These are phyloP conservation scores for Hymenoscyphus occultus DNA, from an alignment of 2,329 filamentous ascomycete genomes.

Conservation along the genomic window DNA sequence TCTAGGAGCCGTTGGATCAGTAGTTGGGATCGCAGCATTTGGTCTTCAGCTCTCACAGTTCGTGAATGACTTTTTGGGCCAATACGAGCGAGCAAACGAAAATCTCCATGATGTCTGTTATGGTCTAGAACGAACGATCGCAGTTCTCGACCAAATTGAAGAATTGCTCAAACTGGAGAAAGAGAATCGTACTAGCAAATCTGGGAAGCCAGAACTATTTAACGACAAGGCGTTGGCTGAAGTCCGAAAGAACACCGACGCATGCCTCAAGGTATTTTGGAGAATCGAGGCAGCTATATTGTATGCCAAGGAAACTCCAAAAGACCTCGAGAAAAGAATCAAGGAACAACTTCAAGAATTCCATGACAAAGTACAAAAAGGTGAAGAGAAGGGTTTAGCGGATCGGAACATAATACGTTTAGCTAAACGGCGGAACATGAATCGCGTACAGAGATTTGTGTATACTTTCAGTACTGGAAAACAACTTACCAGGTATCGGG, in stretches of 20 bases:
- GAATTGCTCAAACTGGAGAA: constrained; percentile 1
- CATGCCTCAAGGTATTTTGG: constrained; percentile 5
- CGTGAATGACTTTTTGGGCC: constrained; percentile 1
- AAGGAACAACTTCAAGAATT: background rate
- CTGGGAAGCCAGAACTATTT: background rate
- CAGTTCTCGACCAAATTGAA: background rate
- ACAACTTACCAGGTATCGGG: background rate
- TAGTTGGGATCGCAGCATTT: constrained; percentile 12
- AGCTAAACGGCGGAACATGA: background rate
- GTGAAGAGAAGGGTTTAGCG: background rate
- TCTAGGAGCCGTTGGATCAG: constrained; percentile 13
- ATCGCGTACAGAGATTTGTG: background rate
- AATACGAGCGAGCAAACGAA: background rate
- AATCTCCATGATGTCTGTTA: background rate
- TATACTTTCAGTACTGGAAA: background rate
- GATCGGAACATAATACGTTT: background rate
- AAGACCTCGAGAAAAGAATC: background rate
- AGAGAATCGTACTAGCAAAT: constrained; percentile 1
- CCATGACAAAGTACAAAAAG: background rate
- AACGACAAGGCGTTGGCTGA: background rate
- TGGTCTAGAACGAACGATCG: background rate
- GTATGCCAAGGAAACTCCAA: background rate
- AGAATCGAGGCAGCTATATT: background rate
- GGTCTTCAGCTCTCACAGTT: constrained; percentile 10
- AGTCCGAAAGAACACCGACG: background rate